A percentile compares a stretch with the other conserved stretches of the same genome.
Evolutionary conservation across 2,329 filamentous ascomycete species (phyloP).

Genomic region (Dactylellina cionopaga): DNA sequence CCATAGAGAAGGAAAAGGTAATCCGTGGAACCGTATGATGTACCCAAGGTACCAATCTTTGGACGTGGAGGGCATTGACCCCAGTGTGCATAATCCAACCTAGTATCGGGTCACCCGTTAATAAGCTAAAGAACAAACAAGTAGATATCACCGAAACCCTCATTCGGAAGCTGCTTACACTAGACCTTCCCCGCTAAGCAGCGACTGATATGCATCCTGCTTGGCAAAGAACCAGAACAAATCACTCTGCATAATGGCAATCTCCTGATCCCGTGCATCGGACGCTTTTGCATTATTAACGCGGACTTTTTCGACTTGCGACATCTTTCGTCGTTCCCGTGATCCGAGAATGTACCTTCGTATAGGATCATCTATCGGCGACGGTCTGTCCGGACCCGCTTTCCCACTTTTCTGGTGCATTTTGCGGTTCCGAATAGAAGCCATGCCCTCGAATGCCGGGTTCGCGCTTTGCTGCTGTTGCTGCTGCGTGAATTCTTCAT

Average conservation of each 20-base stretch:
- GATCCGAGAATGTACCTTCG: conserved; percentile 48
- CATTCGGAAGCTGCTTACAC: conserved; percentile 71
- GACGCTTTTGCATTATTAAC: conserved; percentile 56
- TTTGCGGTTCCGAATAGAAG: conserved; percentile 33
- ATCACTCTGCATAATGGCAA: conserved; percentile 83
- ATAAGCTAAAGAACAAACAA: conserved; percentile 6
- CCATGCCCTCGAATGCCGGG: conserved; percentile 34
- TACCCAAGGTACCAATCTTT: conserved; percentile 78
- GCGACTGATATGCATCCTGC: conserved; percentile 90
- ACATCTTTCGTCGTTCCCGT: conserved; percentile 41
- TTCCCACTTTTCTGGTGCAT: conserved; percentile 26
- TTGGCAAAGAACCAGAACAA: conserved; percentile 96
- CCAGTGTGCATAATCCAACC: conserved; percentile 82
- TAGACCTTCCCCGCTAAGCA: conserved; percentile 83
- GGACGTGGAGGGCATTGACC: conserved; percentile 87
- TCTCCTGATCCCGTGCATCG: conserved; percentile 71
- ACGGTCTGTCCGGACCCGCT: conserved; percentile 22
- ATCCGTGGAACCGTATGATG: conserved; percentile 87
- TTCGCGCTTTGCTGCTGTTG: conserved; percentile 20
- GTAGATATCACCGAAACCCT: not conserved
- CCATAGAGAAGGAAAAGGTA: conserved; percentile 84
- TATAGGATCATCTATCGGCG: conserved; percentile 33
- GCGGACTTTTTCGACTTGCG: conserved; percentile 27
- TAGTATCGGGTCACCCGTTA: conserved; percentile 60
- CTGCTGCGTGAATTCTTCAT: conserved; percentile 58